These are phyloP conservation scores for Dryas drummondii DNA, from an alignment of 306 rosid species.

Conservation along the genomic window DNA sequence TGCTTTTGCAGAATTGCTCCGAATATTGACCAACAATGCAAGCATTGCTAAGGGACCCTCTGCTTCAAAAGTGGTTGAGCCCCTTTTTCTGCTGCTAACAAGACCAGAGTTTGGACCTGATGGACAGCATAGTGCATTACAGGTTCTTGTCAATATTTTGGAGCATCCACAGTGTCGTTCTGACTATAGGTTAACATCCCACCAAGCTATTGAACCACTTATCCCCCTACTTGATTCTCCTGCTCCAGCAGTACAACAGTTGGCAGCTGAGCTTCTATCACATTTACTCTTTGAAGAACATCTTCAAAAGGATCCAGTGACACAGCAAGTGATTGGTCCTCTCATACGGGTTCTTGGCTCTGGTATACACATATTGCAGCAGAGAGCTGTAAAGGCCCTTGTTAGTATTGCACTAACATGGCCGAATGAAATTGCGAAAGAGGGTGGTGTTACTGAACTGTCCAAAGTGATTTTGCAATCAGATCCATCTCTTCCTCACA, in stretches of 20 bases:
- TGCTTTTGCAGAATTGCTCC: conserved; percentile 84
- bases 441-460: conserved; percentile 86
- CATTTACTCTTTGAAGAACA: conserved; percentile 85
- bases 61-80: conserved; percentile 91
- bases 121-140: conserved; percentile 92
- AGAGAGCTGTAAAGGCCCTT: conserved; percentile 97
- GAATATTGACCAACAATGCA: conserved; percentile 94
- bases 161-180: conserved; percentile 98
- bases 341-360: conserved; percentile 85
- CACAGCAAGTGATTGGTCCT: conserved; percentile 89
- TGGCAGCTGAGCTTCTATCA: conserved; percentile 96
- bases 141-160: conserved; percentile 91
- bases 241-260: conserved; percentile 88
- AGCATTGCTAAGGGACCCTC: conserved; percentile 93
- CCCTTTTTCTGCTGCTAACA: conserved; percentile 76
- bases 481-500: conserved; percentile 95
- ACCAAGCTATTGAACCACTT: conserved; percentile 87
- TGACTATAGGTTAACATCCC: conserved; percentile 74
- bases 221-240: conserved; percentile 90
- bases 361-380: conserved; percentile 89
- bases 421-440: conserved; percentile 98
- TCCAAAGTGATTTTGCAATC: conserved; percentile 92
- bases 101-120: conserved; percentile 90
- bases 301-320: conserved; percentile 86
- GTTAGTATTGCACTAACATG: conserved; percentile 88